These are phyloP conservation scores for Flammula alnicola DNA, from an alignment of 1,284 basidiomycete genomes.

Conservation along the genomic window DNA sequence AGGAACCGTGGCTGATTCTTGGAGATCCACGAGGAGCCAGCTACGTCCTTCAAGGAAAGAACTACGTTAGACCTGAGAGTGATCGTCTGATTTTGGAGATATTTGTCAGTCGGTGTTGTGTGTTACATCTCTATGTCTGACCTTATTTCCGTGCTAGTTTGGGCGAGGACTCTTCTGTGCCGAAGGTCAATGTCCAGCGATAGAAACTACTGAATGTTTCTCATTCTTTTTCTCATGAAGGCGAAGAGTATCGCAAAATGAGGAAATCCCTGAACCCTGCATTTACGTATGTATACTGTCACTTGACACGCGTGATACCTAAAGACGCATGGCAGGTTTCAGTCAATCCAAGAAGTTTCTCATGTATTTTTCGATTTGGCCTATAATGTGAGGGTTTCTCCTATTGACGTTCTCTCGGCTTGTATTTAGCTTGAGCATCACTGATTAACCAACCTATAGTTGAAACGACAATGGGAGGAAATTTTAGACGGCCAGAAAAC, in stretches of 20 bases:
- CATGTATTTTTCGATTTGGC: conserved; percentile 8
- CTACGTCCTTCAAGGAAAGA: conserved; percentile 11
- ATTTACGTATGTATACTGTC: conserved; percentile 1
- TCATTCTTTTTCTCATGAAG: not conserved
- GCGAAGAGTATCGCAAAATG: conserved; percentile 6
- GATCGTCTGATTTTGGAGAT: conserved; percentile 6
- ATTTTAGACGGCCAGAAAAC: conserved; percentile 1
- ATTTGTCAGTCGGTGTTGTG: not conserved
- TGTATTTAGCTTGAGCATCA: not conserved
- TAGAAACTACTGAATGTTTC: not conserved
- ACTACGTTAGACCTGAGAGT: conserved; percentile 4
- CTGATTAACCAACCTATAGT: not conserved
- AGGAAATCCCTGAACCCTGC: conserved; percentile 8
- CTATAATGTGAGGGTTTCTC: conserved; percentile 2
- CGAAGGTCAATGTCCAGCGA: not conserved
- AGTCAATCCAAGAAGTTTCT: conserved; percentile 7
- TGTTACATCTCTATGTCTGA: not conserved
- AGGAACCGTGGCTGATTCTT: conserved; percentile 5
- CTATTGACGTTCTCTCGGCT: not conserved
- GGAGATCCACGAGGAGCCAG: conserved; percentile 8
- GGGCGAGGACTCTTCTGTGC: conserved; percentile 6
- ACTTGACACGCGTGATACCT: not conserved
- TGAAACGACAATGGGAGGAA: conserved; percentile 5
- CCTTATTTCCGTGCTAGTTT: not conserved
- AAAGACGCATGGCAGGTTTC: not conserved